Base-by-base conservation (phyloP, 768 basidiomycete species). In the Antrodiella citrinella region DNA sequence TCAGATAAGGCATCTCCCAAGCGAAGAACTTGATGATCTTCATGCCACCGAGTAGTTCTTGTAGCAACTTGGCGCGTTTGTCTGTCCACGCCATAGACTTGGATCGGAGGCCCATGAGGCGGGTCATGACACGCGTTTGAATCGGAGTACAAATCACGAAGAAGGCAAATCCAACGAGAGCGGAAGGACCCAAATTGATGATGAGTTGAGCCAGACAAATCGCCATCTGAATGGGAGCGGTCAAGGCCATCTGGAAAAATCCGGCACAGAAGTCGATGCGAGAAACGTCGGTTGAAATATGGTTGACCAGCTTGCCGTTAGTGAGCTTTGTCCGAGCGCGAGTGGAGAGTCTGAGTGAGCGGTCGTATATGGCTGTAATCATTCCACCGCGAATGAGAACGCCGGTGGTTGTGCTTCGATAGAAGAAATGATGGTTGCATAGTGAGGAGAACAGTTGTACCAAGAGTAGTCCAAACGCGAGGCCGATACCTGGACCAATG, bases 1-100 rank as follows among this genome's bases (percentile, higher is more conserved):
- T 69, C 20, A 95, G 72, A 65, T 91, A 94, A 0, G 93, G 89
- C 1, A 66, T 59, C 59, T 92, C 90, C 90, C 90, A 93, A 4
- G 86, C 82, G 65, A 94, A 94, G 64, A 85, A 84, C 65, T 96
- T 96, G 74, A 96, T 87, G 53, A 95, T 78, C 55, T 89, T 85
- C 80, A 96, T 93, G 1, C 89, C 88, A 12, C 84, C 82, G 0
- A 96, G 68, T 1, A 98, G 73, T 62, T 98, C 94, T 63, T 94
- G 92, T 10, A 96, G 75, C 3, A 93, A 68, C 60, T 91, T 92
- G 12, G 87, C 86, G 9, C 94, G 80, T 62, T 86, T 88, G 61
- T 98, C 94, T 4, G 86, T 96, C 86, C 86, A 95, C 0, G 66
- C 64, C 89, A 94, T 93, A 47, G 81, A 79, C 62, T 83, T 86